Conservation (phyloP, 345 rosid species). For the Pseudoturritis turrita region DNA sequence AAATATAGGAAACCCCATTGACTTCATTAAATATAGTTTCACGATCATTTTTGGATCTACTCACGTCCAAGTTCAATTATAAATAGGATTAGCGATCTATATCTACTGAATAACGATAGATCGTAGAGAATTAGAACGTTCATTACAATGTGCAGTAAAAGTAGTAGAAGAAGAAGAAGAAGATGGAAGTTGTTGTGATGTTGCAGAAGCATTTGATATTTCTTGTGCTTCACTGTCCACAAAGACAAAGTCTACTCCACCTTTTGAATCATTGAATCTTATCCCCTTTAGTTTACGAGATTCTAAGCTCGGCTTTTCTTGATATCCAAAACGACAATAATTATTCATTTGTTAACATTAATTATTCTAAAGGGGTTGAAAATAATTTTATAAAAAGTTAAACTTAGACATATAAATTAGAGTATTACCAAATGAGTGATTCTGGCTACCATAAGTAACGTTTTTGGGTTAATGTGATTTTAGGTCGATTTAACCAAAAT, state of each 20-base stretch:
- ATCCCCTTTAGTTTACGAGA: background rate
- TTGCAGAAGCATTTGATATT: background rate
- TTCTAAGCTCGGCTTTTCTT: background rate
- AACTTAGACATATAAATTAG: no score
- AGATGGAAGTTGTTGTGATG: constrained; percentile 4
- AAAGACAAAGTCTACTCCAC: background rate
- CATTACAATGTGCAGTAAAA: background rate
- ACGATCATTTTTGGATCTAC: background rate
- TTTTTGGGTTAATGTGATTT: no score
- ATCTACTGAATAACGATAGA: constrained; percentile 2
- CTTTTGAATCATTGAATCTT: background rate
- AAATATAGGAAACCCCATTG: no score
- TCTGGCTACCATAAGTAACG: no score
- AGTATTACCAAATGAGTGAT: no score
- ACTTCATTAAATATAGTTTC: no score
- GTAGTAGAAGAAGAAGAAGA: background rate
- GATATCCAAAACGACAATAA: background rate
- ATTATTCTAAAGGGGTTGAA: no score
- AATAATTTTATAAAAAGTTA: no score
- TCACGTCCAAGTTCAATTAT: background rate
- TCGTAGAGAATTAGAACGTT: background rate
- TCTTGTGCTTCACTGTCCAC: background rate
- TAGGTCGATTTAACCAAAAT: no score
- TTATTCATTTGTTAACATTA: no score
- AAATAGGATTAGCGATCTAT: background rate